phyloP scores from a whole-genome alignment of 1,284 basidiomycete species.

The Boletus hoseneyae region DNA sequence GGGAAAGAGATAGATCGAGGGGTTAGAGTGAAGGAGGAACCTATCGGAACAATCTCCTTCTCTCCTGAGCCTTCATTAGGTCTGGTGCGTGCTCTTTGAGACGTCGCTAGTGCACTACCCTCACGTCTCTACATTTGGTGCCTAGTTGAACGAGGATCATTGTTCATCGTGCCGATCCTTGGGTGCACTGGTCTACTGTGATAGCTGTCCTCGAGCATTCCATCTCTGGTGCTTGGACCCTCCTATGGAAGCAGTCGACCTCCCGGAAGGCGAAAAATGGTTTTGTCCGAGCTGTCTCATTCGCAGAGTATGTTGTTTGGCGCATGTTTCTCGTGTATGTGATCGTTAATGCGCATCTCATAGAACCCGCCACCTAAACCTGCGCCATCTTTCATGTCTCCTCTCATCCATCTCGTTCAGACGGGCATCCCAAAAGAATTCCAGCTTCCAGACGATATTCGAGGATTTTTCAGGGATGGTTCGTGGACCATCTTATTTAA shows the following conservation, averaged over 20 bases:
- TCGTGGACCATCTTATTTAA: conserved; percentile 27
- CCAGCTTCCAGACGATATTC: conserved; percentile 86
- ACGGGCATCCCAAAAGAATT: conserved; percentile 75
- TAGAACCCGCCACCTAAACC: conserved; percentile 65
- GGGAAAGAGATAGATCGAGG: conserved; percentile 59
- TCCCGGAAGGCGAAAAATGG: conserved; percentile 87
- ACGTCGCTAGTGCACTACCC: conserved; percentile 10
- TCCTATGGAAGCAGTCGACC: conserved; percentile 84
- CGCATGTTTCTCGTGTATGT: conserved; percentile 7
- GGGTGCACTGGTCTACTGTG: conserved; percentile 89
- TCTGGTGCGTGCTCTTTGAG: conserved; percentile 37
- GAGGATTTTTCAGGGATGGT: conserved; percentile 86
- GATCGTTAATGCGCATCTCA: conserved; percentile 17
- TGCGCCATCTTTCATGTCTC: conserved; percentile 58
- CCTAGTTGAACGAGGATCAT: conserved; percentile 87
- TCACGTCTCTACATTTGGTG: conserved; percentile 21
- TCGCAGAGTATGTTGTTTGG: conserved; percentile 52
- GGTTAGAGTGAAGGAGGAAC: conserved; percentile 69
- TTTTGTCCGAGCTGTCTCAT: conserved; percentile 81
- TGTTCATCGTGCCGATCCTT: conserved; percentile 87
- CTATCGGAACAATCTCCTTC: conserved; percentile 43
- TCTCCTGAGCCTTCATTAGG: conserved; percentile 46
- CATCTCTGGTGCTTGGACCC: conserved; percentile 97
- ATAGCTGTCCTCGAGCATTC: conserved; percentile 94
- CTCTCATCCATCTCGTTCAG: conserved; percentile 66